Conservation (phyloP, 345 rosid species). For the Rhodamnia argentea region DNA sequence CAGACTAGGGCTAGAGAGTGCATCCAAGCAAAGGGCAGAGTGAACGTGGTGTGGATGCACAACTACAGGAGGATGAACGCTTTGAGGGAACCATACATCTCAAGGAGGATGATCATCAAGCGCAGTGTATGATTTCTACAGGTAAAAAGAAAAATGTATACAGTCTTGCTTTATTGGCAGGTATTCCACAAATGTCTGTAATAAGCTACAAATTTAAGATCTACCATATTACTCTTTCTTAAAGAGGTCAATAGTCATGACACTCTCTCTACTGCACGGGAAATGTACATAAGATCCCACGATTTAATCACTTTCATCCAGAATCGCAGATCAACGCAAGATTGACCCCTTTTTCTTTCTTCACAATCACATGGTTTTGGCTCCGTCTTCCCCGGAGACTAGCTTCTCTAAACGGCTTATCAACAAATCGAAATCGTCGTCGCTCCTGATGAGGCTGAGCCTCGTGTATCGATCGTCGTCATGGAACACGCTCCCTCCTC, state of each 20-base stretch:
- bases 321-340: not conserved
- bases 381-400: slow-evolving; percentile 14
- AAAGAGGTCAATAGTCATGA: not conserved
- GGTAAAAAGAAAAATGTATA: not conserved
- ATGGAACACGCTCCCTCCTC: slow-evolving; percentile 26
- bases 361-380: slow-evolving; percentile 3
- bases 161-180: not conserved
- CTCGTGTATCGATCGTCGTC: slow-evolving; percentile 27
- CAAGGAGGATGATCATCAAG: not conserved
- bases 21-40: not conserved
- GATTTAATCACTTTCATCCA: not conserved
- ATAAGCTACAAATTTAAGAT: not conserved
- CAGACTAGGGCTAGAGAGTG: not conserved
- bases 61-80: not conserved
- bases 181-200: not conserved
- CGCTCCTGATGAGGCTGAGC: slow-evolving; percentile 39
- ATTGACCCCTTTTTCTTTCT: not conserved
- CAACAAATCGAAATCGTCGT: slow-evolving; percentile 46
- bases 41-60: not conserved
- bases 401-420: slow-evolving; percentile 15
- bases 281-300: no score
- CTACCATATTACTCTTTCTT: not conserved
- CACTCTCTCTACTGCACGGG: not conserved
- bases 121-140: not conserved
- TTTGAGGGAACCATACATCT: not conserved